These are phyloP conservation scores for Flaveria sonorensis DNA, from an alignment of 129 eudicot species.

Conservation along the genomic window DNA sequence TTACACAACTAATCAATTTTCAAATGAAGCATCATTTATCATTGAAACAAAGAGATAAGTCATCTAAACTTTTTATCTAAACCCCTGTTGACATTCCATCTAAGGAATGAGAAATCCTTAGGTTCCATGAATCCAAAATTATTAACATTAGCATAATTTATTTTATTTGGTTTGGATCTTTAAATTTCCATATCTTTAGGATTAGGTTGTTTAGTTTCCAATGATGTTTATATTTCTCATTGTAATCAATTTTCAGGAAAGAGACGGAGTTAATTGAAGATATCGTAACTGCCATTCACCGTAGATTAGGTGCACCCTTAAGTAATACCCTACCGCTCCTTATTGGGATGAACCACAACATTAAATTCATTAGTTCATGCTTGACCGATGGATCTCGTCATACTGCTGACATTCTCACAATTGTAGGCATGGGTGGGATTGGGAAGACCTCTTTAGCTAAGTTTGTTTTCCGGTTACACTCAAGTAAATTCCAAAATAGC, in stretches of 20 bases:
- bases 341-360: slow-evolving; percentile 26
- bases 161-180: neutral
- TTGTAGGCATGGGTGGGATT: slow-evolving; percentile 36
- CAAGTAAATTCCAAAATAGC: slow-evolving; percentile 9
- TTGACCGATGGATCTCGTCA: slow-evolving; percentile 10
- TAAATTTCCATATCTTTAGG: neutral
- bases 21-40: neutral
- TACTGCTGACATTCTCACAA: neutral
- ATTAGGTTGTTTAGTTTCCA: neutral
- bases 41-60: neutral
- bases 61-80: too few relatives aligned
- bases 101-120: too few relatives aligned
- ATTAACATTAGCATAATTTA: neutral
- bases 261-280: slow-evolving; percentile 34
- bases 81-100: too few relatives aligned
- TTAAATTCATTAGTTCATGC: slow-evolving; percentile 28
- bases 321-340: slow-evolving; percentile 13
- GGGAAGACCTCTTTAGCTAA: slow-evolving; percentile 37
- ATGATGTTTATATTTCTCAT: neutral
- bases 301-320: slow-evolving; percentile 5
- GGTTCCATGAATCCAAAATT: neutral
- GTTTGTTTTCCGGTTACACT: neutral
- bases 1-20: neutral
- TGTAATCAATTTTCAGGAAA: slow-evolving; percentile 16
- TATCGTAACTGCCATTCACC: neutral